Evolutionary conservation across 768 basidiomycete genomes (phyloP).

Genomic region (Serendipita sp.): DNA sequence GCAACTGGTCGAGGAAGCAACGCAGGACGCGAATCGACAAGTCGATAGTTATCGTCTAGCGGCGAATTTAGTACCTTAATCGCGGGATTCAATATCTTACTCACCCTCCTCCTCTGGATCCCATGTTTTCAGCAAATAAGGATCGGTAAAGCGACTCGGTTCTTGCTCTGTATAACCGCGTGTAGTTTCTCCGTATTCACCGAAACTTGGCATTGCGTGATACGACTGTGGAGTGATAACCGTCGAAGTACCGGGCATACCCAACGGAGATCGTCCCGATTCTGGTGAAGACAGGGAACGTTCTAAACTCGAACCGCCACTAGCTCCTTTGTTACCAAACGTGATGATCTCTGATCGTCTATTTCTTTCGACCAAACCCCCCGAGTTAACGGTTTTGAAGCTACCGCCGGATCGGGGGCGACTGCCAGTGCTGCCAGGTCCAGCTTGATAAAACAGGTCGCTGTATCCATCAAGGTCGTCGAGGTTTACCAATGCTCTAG

Average conservation of each 20-base stretch:
- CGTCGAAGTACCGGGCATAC: neutral
- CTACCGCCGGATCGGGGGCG: neutral
- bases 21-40: neutral
- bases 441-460: neutral
- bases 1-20: neutral
- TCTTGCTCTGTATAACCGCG: neutral
- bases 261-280: neutral
- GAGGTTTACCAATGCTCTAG: neutral
- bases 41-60: neutral
- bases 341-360: neutral
- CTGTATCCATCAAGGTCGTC: slow-evolving; percentile 4
- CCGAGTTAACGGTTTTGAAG: neutral
- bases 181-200: neutral
- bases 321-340: neutral
- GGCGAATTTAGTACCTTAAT: neutral
- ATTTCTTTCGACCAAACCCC: neutral
- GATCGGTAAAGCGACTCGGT: neutral
- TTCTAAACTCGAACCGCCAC: neutral
- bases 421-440: neutral
- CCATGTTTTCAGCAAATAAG: neutral
- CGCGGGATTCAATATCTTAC: neutral
- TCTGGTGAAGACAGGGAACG: neutral
- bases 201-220: neutral
- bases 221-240: neutral
- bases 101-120: slow-evolving; percentile 4